Percentiles rank a stretch among this genome's conserved stretches.
phyloP scores from a whole-genome alignment of 2,329 filamentous ascomycete genomes.

The Hypoxylon sp. region DNA sequence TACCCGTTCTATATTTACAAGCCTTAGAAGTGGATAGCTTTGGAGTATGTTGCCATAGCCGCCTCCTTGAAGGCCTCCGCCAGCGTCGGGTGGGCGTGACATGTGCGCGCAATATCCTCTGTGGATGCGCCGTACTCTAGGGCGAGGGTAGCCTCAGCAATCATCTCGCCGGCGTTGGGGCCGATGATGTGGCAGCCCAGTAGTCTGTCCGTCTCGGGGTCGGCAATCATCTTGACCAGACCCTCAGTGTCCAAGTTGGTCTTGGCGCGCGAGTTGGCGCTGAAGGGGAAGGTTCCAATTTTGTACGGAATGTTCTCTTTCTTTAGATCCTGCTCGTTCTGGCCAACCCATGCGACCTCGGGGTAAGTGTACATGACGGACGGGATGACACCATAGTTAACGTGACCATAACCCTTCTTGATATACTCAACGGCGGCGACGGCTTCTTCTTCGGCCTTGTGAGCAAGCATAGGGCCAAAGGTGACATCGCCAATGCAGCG shows the following conservation, averaged over 20 bases:
- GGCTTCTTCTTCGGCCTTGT: conserved; percentile 99
- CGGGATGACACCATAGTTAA: conserved; percentile 98
- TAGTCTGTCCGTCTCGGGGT: conserved; percentile 96
- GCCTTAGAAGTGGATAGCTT: conserved; percentile 92
- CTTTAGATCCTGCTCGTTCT: conserved; percentile 97
- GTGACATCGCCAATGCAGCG: conserved; percentile 96
- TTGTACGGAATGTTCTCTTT: conserved; percentile 91
- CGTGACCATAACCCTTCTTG: conserved; percentile 96
- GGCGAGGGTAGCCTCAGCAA: conserved; percentile 94
- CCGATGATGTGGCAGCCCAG: conserved; percentile 97
- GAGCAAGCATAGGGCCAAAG: conserved; percentile 98
- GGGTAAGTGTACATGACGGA: conserved; percentile 99
- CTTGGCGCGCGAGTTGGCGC: conserved; percentile 98
- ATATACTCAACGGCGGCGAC: conserved; percentile 97
- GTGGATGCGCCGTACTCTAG: conserved; percentile 96
- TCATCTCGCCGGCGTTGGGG: conserved; percentile 98
- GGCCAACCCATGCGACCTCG: conserved; percentile 98
- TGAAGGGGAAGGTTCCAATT: conserved; percentile 95
- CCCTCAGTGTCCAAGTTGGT: conserved; percentile 98
- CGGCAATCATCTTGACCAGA: conserved; percentile 95
- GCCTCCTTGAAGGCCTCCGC: conserved; percentile 99
- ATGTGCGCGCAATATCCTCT: conserved; percentile 95
- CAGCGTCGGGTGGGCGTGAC: conserved; percentile 95
- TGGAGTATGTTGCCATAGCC: conserved; percentile 95
- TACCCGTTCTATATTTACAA: conserved; percentile 51